Evolutionary conservation across 192 early-diverging fungal species (phyloP), one percentile per base, ranked within the genome.

Genomic region (Rhizophagus clarus): DNA sequence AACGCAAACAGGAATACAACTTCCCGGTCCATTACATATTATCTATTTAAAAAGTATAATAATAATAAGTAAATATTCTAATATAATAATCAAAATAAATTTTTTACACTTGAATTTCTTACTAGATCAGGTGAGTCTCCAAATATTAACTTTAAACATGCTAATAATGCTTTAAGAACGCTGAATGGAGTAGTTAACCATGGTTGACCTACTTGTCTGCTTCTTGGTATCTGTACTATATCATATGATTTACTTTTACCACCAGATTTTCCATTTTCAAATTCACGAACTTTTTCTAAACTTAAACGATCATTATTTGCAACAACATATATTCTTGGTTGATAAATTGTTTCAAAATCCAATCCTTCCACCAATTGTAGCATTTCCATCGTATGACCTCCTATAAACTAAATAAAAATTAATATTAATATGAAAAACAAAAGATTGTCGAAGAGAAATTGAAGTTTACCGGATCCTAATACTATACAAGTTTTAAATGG

Each of bases 361-460:
- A 97, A 81, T 12, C 88, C 86, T 6, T 87, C 80, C 0, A 96
- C 66, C 17, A 98, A 81, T 74, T 91, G 89, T 12, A 93, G 70
- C 95, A 99, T 98, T 83, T 99, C 97, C 7, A 92, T 86, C 0
- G 97, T 97, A 82, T 99, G 97, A 14, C 97, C 97, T 49, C 97
- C 96, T 79, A 56, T 49, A 83, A 83, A 82, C 2, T 74, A 77
- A 14, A 79, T 60, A 66, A 80, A 81, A 24, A 82, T 79, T 20
- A 62, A 77, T n/a, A n/a, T 62, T 51, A 56, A n/a, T 5, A 17
- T 17, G 15, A 40, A 40, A 7, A 40, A 40, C 0, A 40, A 40
- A 40, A 40, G 34, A 34, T 34, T 34, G 5, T 34, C 34, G 34
- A 15, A 42, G 22, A 51, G 31, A 68, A n/a, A 42, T 29, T 42